Evolutionary conservation across 1,284 basidiomycete species (phyloP).

Genomic region (Ceratobasidium papillatum): DNA sequence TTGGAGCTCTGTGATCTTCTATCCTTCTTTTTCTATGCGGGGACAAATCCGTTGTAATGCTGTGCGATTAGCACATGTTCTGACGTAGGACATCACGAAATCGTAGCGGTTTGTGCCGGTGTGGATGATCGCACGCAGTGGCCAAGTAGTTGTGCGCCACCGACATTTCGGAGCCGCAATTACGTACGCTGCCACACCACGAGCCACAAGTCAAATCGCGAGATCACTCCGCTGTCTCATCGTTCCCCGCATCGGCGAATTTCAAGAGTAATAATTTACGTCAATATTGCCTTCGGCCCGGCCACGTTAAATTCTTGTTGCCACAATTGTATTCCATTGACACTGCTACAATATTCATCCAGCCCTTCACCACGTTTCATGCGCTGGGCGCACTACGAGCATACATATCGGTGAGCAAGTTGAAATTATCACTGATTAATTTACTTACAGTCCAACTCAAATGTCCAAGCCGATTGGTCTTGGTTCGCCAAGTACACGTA

Average conservation of each 20-base stretch:
- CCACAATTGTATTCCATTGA: neutral
- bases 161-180: neutral
- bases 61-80: neutral
- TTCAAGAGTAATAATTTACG: neutral
- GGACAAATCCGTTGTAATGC: neutral
- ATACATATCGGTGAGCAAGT: constrained; percentile 36
- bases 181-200: neutral
- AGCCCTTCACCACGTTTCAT: constrained; percentile 56
- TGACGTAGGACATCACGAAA: neutral
- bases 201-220: neutral
- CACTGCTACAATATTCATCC: neutral
- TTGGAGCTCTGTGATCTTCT: neutral
- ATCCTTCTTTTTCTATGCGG: neutral
- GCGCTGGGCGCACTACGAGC: constrained; percentile 53
- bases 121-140: neutral
- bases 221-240: neutral
- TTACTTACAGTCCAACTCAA: constrained; percentile 70
- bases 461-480: constrained; percentile 70
- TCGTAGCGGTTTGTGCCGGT: neutral
- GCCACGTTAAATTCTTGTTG: neutral
- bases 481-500: constrained; percentile 68
- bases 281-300: neutral
- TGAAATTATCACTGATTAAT: neutral
- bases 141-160: neutral
- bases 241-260: too few species aligned